A percentile compares a stretch with the other conserved stretches of the same genome.
Evolutionary conservation across 257 asterid species (phyloP).

Genomic region (Anisodus acutangulus): DNA sequence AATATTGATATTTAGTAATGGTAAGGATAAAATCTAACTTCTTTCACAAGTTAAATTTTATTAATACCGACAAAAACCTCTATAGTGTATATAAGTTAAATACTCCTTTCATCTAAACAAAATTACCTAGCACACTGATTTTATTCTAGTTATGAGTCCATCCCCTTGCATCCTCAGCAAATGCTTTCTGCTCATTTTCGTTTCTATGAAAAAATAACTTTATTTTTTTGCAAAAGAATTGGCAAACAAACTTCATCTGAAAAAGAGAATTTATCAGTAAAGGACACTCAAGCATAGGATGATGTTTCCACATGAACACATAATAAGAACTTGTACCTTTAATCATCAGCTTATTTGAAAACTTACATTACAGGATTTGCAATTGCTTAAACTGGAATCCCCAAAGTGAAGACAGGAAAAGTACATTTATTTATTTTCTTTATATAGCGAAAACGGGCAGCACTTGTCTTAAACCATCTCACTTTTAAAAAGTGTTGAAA

Average conservation of each 20-base stretch:
- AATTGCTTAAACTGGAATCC: not conserved
- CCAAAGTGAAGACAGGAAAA: not conserved
- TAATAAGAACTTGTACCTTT: not conserved
- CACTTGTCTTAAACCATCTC: constrained; percentile 1
- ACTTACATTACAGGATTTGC: not conserved
- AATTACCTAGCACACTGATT: too few species aligned
- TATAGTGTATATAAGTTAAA: too few species aligned
- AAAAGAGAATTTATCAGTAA: not conserved
- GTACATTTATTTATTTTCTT: not conserved
- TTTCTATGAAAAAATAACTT: too few species aligned
- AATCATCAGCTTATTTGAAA: constrained; percentile 20
- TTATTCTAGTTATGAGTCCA: too few species aligned
- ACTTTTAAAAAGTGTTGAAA: not conserved
- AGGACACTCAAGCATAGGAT: not conserved
- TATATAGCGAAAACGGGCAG: not conserved
- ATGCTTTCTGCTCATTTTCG: too few species aligned
- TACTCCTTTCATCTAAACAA: too few species aligned
- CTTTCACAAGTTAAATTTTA: too few species aligned
- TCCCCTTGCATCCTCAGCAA: too few species aligned
- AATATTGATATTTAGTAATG: too few species aligned
- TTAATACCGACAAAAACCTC: too few species aligned
- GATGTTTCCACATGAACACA: not conserved
- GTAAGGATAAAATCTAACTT: too few species aligned
- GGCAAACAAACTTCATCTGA: not conserved
- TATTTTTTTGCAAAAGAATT: not conserved